Evolutionary conservation across 352 stramenopile genomes (phyloP).

Genomic region (Phytopythium mirpurense): DNA sequence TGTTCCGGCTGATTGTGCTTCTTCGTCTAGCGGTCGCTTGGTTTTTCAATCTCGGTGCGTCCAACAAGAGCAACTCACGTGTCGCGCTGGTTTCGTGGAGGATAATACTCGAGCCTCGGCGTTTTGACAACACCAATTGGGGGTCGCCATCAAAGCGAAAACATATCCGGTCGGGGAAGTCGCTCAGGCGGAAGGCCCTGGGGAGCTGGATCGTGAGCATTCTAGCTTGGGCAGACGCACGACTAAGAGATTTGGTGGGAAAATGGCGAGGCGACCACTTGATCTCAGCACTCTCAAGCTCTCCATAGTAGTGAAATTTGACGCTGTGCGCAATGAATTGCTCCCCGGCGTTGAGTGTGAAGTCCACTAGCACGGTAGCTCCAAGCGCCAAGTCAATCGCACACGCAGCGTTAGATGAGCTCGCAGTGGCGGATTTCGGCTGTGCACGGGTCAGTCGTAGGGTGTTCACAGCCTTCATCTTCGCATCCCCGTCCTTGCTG

Average conservation of each 20-base stretch:
- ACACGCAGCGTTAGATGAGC: conserved; percentile 14
- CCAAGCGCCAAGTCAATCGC: not conserved
- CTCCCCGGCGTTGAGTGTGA: conserved; percentile 68
- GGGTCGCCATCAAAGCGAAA: conserved; percentile 49
- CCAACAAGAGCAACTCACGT: conserved; percentile 34
- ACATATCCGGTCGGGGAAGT: conserved; percentile 42
- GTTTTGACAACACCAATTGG: conserved; percentile 37
- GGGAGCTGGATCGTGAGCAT: conserved; percentile 43
- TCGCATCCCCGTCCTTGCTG: not conserved
- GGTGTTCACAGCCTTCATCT: not conserved
- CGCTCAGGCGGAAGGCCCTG: conserved; percentile 39
- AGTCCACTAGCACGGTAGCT: conserved; percentile 61
- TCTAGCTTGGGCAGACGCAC: conserved; percentile 33
- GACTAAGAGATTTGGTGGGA: conserved; percentile 37
- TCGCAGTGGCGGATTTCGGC: conserved; percentile 14
- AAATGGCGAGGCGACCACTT: conserved; percentile 57
- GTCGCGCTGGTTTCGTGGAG: conserved; percentile 42
- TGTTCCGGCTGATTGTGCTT: conserved; percentile 57
- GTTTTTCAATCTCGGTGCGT: conserved; percentile 29
- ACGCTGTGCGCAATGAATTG: conserved; percentile 75
- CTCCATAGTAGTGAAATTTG: conserved; percentile 58
- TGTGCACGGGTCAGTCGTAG: conserved; percentile 15
- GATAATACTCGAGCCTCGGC: conserved; percentile 38
- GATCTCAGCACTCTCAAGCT: conserved; percentile 33
- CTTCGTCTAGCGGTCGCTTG: conserved; percentile 37